Evolutionary conservation across 2,329 filamentous ascomycete genomes (phyloP).

Genomic region (Fusarium sp.): DNA sequence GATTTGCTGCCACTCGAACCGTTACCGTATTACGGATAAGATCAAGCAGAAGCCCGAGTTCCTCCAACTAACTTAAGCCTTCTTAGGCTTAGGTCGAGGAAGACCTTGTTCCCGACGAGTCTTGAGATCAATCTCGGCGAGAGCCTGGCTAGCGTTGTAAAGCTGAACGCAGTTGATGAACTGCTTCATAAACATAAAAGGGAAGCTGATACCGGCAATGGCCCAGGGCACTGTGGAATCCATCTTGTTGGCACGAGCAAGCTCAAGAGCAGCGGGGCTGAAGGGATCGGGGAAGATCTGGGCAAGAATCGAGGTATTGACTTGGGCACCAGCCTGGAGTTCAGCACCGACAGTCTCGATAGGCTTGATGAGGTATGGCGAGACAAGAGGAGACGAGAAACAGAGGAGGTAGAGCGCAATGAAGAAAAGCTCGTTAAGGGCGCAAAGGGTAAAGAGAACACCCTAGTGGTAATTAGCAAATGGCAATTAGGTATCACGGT

Average conservation of each 20-base stretch:
- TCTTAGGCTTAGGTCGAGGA: conserved; percentile 57
- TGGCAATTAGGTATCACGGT: background rate
- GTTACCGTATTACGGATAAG: background rate
- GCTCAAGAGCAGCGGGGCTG: conserved; percentile 90
- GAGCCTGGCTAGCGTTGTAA: conserved; percentile 89
- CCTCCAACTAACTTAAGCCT: conserved; percentile 44
- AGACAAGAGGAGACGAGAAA: conserved; percentile 91
- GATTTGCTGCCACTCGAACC: background rate
- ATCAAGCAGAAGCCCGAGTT: background rate
- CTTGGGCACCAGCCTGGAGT: conserved; percentile 75
- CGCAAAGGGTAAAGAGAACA: conserved; percentile 91
- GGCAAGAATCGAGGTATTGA: conserved; percentile 75
- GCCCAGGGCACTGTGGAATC: conserved; percentile 76
- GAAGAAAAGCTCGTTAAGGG: conserved; percentile 95
- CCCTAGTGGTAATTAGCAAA: conserved; percentile 63
- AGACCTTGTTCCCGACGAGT: conserved; percentile 67
- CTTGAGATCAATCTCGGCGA: conserved; percentile 89
- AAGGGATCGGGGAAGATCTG: conserved; percentile 89
- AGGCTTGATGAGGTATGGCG: conserved; percentile 80
- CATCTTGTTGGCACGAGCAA: conserved; percentile 95
- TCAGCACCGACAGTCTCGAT: conserved; percentile 65
- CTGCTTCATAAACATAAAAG: conserved; percentile 92
- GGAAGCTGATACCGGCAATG: conserved; percentile 81
- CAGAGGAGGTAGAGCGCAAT: conserved; percentile 97
- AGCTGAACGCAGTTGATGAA: conserved; percentile 94